These are phyloP conservation scores for Grigorovia humatica DNA, from an alignment of 805 yeast species.

Conservation along the genomic window DNA sequence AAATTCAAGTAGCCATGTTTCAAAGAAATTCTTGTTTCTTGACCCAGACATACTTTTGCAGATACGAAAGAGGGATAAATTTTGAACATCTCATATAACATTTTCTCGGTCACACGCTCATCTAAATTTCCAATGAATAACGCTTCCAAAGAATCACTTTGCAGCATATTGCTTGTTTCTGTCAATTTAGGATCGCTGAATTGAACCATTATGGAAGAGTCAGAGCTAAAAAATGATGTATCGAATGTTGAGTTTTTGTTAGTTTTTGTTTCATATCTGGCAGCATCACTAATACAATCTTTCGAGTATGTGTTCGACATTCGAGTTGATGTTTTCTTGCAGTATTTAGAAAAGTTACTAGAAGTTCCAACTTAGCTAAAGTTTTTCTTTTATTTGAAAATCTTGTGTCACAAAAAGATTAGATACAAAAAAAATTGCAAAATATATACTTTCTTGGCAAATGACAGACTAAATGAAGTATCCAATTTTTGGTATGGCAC, in stretches of 20 bases:
- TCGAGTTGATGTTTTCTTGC: too few relatives aligned
- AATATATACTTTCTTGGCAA: too few relatives aligned
- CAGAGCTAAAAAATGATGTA: conserved; percentile 2
- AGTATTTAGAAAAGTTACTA: too few relatives aligned
- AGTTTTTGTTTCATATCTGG: neutral
- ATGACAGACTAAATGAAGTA: too few relatives aligned
- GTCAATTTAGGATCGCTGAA: neutral
- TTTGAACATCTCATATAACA: conserved; percentile 36
- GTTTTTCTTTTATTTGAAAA: too few relatives aligned
- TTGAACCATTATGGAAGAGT: conserved; percentile 3
- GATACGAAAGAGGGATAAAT: conserved; percentile 39
- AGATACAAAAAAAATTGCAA: too few relatives aligned
- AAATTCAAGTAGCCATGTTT: conserved; percentile 72
- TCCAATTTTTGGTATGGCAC: too few relatives aligned
- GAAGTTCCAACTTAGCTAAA: too few relatives aligned
- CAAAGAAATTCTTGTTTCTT: conserved; percentile 43
- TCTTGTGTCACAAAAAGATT: too few relatives aligned
- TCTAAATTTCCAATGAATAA: conserved; percentile 59
- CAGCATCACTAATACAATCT: neutral
- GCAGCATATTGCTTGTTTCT: conserved; percentile 1
- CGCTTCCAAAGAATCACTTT: conserved; percentile 20
- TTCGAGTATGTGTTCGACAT: too few relatives aligned
- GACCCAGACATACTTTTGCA: conserved; percentile 50
- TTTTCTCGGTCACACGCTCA: conserved; percentile 38
- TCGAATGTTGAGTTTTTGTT: neutral